A percentile compares a stretch with the other conserved stretches of the same genome.
Evolutionary conservation across 805 yeast genomes (phyloP).

Genomic region (Komagataella pastoris): DNA sequence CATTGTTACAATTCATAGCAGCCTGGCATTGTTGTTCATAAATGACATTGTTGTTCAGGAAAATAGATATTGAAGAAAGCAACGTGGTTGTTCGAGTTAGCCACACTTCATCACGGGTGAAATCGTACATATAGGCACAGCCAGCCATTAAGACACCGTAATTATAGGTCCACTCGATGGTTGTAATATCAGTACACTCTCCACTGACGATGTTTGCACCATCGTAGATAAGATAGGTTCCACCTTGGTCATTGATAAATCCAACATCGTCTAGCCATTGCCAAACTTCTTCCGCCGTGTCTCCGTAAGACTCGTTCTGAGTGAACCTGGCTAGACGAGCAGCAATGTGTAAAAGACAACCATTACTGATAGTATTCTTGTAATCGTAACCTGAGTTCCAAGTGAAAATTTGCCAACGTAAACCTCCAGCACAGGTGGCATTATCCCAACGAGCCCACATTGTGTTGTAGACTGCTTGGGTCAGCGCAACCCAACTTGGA

Average conservation of each 20-base stretch:
- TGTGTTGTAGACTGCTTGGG: conserved; percentile 84
- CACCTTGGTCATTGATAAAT: conserved; percentile 28
- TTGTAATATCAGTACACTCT: conserved; percentile 50
- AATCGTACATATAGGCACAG: conserved; percentile 66
- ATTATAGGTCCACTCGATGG: conserved; percentile 76
- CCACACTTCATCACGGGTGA: conserved; percentile 60
- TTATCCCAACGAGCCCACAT: conserved; percentile 86
- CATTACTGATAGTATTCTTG: conserved; percentile 86
- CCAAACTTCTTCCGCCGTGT: conserved; percentile 65
- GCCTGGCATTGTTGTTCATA: conserved; percentile 81
- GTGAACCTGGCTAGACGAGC: conserved; percentile 82
- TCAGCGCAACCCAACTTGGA: conserved; percentile 72
- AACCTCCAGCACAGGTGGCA: conserved; percentile 67
- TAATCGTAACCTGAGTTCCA: conserved; percentile 94
- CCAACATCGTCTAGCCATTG: conserved; percentile 58
- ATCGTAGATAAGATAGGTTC: conserved; percentile 44
- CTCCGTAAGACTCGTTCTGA: conserved; percentile 56
- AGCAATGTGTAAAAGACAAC: conserved; percentile 75
- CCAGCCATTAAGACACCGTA: conserved; percentile 73
- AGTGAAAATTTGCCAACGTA: conserved; percentile 91
- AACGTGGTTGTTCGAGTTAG: conserved; percentile 40
- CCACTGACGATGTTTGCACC: conserved; percentile 40
- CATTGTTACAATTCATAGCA: conserved; percentile 53
- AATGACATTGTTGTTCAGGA: conserved; percentile 39
- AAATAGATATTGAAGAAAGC: conserved; percentile 43